Base-by-base conservation (phyloP, 768 basidiomycete species). In the Tricholoma terreum region DNA sequence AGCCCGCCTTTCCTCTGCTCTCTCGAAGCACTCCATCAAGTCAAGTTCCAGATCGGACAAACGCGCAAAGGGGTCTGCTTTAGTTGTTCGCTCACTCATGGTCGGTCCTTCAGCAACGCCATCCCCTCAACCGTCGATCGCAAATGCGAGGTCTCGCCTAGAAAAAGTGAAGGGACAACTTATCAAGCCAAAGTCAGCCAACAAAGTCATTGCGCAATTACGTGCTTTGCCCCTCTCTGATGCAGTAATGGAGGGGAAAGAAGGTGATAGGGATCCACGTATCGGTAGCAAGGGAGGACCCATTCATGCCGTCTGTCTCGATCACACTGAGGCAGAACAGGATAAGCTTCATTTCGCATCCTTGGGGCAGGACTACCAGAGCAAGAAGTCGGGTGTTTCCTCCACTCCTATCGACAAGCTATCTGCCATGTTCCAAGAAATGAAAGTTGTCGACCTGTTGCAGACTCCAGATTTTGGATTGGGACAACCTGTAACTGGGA, bases 221-320 rank as follows among this genome's bases (percentile, higher is more conserved):
- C 84, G 81, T 38, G 63, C 73, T 7, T 75, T 92, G 38, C 82
- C 91, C n/a, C 73, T 77, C 4, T 68, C 75, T 8, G 78, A 77
- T 51, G 71, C 66, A 8, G 57, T 61, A 15, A 60, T 62, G 2
- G 61, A 54, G 27, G 61, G 62, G 31, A 59, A 61, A 34, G 54
- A 63, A 24, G 65, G 64, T 17, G 50, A 58, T 9, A 38, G 61
- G 22, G 31, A 49, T 50, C 31, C 50, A 31, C 48, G 59, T 42
- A 45, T 55, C 19, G 53, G 35, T 24, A 27, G 33, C 50, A 52
- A 58, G 5, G 69, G 69, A 52, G 65, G 74, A 3, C 89, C 89
- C 19, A 89, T 92, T 27, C 90, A 86, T 63, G 91, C 89, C 0
- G 90, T 92, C 19, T 92, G 88, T 63, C 78, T 93, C 36, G 79